Conservation (phyloP, 306 rosid species). For the Casuarina cunninghamiana region DNA sequence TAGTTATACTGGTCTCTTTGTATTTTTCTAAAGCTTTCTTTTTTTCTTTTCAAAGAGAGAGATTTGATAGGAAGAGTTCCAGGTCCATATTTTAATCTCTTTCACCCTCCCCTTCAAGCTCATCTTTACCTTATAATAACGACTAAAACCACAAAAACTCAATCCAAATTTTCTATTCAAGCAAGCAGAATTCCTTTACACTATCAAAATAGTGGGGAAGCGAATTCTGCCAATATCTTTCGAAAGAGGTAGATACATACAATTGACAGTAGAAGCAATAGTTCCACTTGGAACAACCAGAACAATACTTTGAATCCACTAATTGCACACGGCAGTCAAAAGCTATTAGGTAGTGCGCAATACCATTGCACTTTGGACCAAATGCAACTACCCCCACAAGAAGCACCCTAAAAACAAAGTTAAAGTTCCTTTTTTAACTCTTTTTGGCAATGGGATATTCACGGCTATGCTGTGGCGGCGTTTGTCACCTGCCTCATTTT, state of each 20-base stretch:
- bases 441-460: no score
- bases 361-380: slow-evolving; percentile 21
- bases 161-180: slow-evolving; percentile 14
- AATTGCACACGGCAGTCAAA: slow-evolving; percentile 57
- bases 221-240: slow-evolving; percentile 3
- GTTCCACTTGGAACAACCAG: slow-evolving; percentile 39
- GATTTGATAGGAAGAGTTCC: no score
- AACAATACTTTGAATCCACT: slow-evolving; percentile 26
- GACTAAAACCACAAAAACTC: slow-evolving; percentile 15
- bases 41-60: no score
- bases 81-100: slow-evolving; percentile 32
- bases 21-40: no score
- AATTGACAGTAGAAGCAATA: slow-evolving; percentile 28
- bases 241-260: slow-evolving; percentile 41
- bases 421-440: background rate
- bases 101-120: slow-evolving; percentile 40
- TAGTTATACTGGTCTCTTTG: no score
- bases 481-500: no score
- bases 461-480: no score
- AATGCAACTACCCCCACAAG: slow-evolving; percentile 23
- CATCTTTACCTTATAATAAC: slow-evolving; percentile 25
- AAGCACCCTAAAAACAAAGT: background rate
- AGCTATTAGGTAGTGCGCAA: slow-evolving; percentile 69
- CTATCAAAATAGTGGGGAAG: slow-evolving; percentile 11
- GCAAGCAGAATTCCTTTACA: slow-evolving; percentile 2